Evolutionary conservation across 208 protist species (phyloP).

Genomic region (Herpetomonas samuelpessoai): DNA sequence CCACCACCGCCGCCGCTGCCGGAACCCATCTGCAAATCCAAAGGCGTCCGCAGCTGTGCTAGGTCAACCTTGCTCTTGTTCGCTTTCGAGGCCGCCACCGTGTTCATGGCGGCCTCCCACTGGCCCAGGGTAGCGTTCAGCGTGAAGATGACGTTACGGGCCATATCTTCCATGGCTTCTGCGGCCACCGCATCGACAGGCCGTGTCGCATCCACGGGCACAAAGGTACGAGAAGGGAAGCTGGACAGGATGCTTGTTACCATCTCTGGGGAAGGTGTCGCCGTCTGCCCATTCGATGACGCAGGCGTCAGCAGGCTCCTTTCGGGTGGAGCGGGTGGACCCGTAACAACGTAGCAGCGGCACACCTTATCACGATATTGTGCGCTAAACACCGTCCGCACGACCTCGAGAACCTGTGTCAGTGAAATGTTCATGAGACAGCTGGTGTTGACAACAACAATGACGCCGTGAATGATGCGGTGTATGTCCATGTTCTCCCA

Average conservation of each 20-base stretch:
- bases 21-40: background rate
- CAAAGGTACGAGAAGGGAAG: conserved; percentile 13
- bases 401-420: conserved; percentile 32
- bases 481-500: conserved; percentile 82
- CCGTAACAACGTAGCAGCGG: conserved; percentile 71
- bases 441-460: conserved; percentile 60
- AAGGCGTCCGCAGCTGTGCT: background rate
- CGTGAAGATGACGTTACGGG: background rate
- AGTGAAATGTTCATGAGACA: conserved; percentile 20
- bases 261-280: background rate
- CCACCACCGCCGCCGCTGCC: background rate
- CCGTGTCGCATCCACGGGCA: conserved; percentile 19
- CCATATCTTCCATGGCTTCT: conserved; percentile 31
- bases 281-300: background rate
- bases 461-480: conserved; percentile 38
- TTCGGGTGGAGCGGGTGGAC: conserved; percentile 23
- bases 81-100: background rate
- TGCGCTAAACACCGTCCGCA: conserved; percentile 51
- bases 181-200: conserved; percentile 30
- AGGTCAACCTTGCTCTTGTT: background rate
- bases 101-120: background rate
- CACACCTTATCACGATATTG: conserved; percentile 68
- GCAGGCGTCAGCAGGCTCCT: conserved; percentile 12
- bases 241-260: background rate
- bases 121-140: background rate